Evolutionary conservation across 257 asterid genomes (phyloP).

Genomic region (Jacaranda mimosifolia): DNA sequence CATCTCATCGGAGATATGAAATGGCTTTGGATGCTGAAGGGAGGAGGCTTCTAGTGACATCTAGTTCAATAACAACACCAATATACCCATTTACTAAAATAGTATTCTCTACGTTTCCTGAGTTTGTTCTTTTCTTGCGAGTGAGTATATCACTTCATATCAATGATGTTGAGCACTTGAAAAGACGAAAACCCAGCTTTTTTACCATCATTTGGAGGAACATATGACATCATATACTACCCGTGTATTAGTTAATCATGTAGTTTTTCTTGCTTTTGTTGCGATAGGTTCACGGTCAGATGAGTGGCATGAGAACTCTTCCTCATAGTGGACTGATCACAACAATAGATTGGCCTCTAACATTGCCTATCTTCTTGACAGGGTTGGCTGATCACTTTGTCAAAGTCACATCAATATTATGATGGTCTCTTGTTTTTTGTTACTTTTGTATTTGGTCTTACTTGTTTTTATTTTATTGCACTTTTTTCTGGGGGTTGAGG

Average conservation of each 20-base stretch:
- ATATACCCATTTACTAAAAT: slow-evolving; percentile 69
- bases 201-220: not conserved
- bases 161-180: too few relatives aligned
- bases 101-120: not conserved
- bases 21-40: slow-evolving; percentile 91
- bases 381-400: too few relatives aligned
- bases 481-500: too few relatives aligned
- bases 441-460: not conserved
- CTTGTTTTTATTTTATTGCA: too few relatives aligned
- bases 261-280: slow-evolving; percentile 10
- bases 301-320: slow-evolving; percentile 70
- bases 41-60: slow-evolving; percentile 81
- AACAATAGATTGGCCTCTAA: slow-evolving; percentile 97
- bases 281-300: slow-evolving; percentile 66
- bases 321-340: slow-evolving; percentile 78
- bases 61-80: slow-evolving; percentile 76
- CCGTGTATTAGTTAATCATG: not conserved
- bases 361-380: slow-evolving; percentile 81
- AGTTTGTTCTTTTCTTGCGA: not conserved
- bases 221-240: not conserved
- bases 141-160: not conserved
- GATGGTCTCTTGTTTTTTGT: slow-evolving; percentile 35
- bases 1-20: slow-evolving; percentile 59
- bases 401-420: slow-evolving; percentile 30
- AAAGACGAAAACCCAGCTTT: too few relatives aligned